phyloP scores from a whole-genome alignment of 1,139 yeast species.

The Nakaseomyces delphensis region DNA sequence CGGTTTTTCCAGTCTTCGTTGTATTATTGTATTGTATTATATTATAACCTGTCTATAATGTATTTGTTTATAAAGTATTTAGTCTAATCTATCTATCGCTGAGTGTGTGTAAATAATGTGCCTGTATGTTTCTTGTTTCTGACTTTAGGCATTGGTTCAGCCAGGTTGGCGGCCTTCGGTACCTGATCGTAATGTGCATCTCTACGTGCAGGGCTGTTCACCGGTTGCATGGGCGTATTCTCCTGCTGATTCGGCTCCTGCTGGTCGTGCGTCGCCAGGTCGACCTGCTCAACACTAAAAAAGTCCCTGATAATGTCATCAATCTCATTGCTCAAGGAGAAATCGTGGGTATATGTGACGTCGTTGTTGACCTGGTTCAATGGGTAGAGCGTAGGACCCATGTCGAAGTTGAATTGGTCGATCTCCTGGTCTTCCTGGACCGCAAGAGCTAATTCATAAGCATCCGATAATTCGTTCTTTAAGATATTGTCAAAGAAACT shows the following conservation, averaged over 20 bases:
- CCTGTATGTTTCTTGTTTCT: slow-evolving; percentile 1
- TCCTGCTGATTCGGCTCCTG: background rate
- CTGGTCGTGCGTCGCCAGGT: background rate
- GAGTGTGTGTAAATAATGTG: slow-evolving; percentile 1
- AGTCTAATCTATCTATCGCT: background rate
- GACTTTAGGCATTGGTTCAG: background rate
- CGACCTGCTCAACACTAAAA: slow-evolving; percentile 1
- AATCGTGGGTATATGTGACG: slow-evolving; percentile 27
- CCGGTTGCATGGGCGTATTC: too few species aligned
- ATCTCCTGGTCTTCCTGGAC: slow-evolving; percentile 21
- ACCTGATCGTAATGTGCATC: background rate
- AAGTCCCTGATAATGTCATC: slow-evolving; percentile 30
- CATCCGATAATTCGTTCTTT: slow-evolving; percentile 18
- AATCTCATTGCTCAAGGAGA: slow-evolving; percentile 31
- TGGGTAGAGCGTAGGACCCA: slow-evolving; percentile 2
- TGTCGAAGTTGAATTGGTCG: slow-evolving; percentile 4
- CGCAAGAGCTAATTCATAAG: slow-evolving; percentile 25
- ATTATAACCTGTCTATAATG: background rate
- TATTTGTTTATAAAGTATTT: too few species aligned
- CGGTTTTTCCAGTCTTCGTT: background rate
- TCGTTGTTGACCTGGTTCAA: slow-evolving; percentile 22
- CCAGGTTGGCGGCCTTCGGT: background rate
- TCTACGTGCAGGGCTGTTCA: too few species aligned
- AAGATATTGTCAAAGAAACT: slow-evolving; percentile 24
- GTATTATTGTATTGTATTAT: background rate